Percentiles rank a stretch among this genome's conserved stretches.
These are phyloP conservation scores for Saprolegnia parasitica DNA, from an alignment of 352 stramenopile genomes.

Conservation along the genomic window DNA sequence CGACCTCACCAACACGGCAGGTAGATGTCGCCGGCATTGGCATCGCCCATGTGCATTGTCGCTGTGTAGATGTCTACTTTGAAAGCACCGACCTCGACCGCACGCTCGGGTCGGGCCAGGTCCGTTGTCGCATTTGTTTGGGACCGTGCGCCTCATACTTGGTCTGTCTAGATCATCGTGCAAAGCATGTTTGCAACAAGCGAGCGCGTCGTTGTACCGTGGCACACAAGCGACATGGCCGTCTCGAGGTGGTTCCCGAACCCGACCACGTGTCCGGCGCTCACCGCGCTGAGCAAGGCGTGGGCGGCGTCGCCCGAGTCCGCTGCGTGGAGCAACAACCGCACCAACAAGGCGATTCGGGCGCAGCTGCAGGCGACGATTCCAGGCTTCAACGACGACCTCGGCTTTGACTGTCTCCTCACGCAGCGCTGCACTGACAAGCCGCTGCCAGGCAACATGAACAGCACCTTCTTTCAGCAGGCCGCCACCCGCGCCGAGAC, in stretches of 20 bases:
- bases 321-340: conserved; percentile 1
- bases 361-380: background rate
- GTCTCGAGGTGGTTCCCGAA: conserved; percentile 2
- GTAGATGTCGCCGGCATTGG: background rate
- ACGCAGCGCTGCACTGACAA: conserved; percentile 17
- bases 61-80: conserved; percentile 29
- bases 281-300: background rate
- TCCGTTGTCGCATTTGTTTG: no score
- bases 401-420: conserved; percentile 25
- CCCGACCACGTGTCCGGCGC: conserved; percentile 8
- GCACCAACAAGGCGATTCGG: background rate
- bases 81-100: conserved; percentile 24
- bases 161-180: conserved; percentile 20
- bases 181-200: background rate
- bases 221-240: conserved; percentile 24
- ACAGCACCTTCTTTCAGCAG: conserved; percentile 1
- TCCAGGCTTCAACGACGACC: background rate
- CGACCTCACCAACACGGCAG: conserved; percentile 21
- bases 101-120: conserved; percentile 26
- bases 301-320: conserved; percentile 19
- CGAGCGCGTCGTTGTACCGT: background rate
- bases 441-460: conserved; percentile 7
- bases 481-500: conserved; percentile 10
- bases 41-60: background rate
- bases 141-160: no score